Percentiles rank a stretch among this genome's conserved stretches.
Evolutionary conservation across 371 early-diverging fungal genomes (phyloP).

Genomic region (Saksenaea oblongispora): DNA sequence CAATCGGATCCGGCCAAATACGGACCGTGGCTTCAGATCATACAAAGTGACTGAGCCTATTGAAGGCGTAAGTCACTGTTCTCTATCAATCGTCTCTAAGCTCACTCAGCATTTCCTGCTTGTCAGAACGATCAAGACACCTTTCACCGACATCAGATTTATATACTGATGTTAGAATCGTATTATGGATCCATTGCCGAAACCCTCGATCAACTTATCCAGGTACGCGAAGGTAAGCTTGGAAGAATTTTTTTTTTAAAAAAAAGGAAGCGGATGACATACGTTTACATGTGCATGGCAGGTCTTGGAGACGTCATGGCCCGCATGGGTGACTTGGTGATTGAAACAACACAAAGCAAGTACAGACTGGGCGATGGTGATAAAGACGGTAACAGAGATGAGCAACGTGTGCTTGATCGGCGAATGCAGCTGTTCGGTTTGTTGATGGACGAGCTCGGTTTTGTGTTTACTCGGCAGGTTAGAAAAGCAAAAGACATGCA

Average conservation of each 20-base stretch:
- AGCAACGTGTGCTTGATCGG: slow-evolving; percentile 54
- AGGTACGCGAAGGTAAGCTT: slow-evolving; percentile 48
- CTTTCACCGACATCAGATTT: slow-evolving; percentile 60
- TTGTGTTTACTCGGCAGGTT: slow-evolving; percentile 54
- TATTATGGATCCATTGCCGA: slow-evolving; percentile 56
- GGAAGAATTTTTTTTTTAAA: not conserved
- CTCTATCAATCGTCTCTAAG: not conserved
- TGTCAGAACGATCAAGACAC: slow-evolving; percentile 59
- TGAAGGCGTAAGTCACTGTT: slow-evolving; percentile 45
- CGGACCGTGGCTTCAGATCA: slow-evolving; percentile 54
- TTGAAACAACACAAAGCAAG: slow-evolving; percentile 63
- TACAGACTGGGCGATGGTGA: slow-evolving; percentile 57
- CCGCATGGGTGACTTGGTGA: slow-evolving; percentile 59
- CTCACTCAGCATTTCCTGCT: not conserved
- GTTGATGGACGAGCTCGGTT: slow-evolving; percentile 58
- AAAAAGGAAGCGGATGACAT: not conserved
- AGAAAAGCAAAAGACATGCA: not conserved
- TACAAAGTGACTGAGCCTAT: slow-evolving; percentile 56
- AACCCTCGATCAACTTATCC: slow-evolving; percentile 43
- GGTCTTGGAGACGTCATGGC: slow-evolving; percentile 49
- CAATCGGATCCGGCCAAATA: slow-evolving; percentile 52
- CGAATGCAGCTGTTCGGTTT: slow-evolving; percentile 64
- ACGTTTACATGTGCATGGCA: not conserved
- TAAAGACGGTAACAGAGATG: slow-evolving; percentile 44
- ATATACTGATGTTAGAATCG: slow-evolving; percentile 54